Evolutionary conservation across 2,329 filamentous ascomycete species (phyloP).

Genomic region (Diaporthe ilicicola): DNA sequence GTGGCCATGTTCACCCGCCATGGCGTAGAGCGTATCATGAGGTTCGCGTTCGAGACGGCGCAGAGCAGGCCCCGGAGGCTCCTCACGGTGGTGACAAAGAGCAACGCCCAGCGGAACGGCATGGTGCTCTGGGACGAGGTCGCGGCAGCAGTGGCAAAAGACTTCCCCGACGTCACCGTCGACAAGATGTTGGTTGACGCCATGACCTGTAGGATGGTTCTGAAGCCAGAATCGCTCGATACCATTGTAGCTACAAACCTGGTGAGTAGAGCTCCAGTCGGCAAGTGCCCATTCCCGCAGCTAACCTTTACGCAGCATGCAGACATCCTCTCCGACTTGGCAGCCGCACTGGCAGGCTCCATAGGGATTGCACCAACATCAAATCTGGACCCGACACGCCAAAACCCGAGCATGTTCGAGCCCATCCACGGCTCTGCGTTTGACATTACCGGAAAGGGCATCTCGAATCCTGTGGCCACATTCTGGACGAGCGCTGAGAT

Average conservation of each 20-base stretch:
- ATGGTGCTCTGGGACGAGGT: slow-evolving; percentile 76
- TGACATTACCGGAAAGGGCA: slow-evolving; percentile 61
- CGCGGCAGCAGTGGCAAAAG: slow-evolving; percentile 59
- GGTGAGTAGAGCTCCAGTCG: slow-evolving; percentile 37
- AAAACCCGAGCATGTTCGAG: slow-evolving; percentile 64
- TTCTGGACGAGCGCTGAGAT: slow-evolving; percentile 65
- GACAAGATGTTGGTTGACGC: slow-evolving; percentile 72
- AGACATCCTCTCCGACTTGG: slow-evolving; percentile 73
- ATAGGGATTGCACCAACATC: slow-evolving; percentile 74
- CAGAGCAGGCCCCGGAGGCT: slow-evolving; percentile 60
- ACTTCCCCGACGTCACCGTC: slow-evolving; percentile 66
- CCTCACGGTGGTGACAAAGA: slow-evolving; percentile 71
- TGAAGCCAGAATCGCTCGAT: slow-evolving; percentile 65
- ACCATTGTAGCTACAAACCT: slow-evolving; percentile 72
- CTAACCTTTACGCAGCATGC: slow-evolving; percentile 46
- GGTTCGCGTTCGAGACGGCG: slow-evolving; percentile 69
- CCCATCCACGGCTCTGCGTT: slow-evolving; percentile 64
- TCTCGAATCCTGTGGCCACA: slow-evolving; percentile 62
- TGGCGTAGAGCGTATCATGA: slow-evolving; percentile 66
- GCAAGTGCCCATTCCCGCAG: background rate
- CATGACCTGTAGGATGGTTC: slow-evolving; percentile 60
- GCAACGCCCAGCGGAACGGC: slow-evolving; percentile 71
- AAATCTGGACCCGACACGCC: slow-evolving; percentile 67
- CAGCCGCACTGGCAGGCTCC: slow-evolving; percentile 71
- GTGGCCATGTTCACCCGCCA: slow-evolving; percentile 69